Percentiles rank a stretch among this genome's conserved stretches.
These are phyloP conservation scores for Blastomyces emzantsi DNA, from an alignment of 2,329 filamentous ascomycete species.

Conservation along the genomic window DNA sequence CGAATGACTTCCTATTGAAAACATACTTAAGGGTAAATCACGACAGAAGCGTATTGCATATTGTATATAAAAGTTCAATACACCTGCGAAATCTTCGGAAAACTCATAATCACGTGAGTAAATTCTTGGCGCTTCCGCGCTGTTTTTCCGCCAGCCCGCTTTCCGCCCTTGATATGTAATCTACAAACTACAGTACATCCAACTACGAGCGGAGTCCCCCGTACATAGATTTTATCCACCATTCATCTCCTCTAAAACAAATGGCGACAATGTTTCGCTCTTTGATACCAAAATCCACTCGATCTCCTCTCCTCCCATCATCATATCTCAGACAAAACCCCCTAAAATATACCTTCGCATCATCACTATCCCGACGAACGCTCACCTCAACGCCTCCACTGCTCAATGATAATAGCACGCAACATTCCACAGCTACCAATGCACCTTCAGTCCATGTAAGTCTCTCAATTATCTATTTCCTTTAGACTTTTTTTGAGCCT, in stretches of 20 bases:
- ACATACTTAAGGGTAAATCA: no score
- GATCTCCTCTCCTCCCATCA: background rate
- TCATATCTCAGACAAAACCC: background rate
- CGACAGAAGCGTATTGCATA: no score
- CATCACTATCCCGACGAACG: slow-evolving; percentile 10
- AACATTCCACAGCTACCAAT: background rate
- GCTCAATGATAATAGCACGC: background rate
- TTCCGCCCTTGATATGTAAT: background rate
- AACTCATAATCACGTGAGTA: background rate
- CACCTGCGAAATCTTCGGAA: no score
- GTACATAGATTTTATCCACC: background rate
- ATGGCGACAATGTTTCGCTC: background rate
- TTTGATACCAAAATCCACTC: background rate
- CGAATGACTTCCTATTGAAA: no score
- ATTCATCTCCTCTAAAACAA: background rate
- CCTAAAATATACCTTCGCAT: background rate
- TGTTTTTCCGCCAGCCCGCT: background rate
- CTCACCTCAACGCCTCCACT: slow-evolving; percentile 13
- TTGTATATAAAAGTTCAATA: no score
- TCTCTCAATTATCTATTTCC: background rate
- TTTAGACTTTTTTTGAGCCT: background rate
- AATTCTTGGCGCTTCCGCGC: background rate
- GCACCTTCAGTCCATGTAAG: slow-evolving; percentile 7
- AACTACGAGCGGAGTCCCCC: background rate
- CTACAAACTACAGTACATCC: background rate